phyloP scores from a whole-genome alignment of 305 asterid genomes.

The Fraxinus ornus region DNA sequence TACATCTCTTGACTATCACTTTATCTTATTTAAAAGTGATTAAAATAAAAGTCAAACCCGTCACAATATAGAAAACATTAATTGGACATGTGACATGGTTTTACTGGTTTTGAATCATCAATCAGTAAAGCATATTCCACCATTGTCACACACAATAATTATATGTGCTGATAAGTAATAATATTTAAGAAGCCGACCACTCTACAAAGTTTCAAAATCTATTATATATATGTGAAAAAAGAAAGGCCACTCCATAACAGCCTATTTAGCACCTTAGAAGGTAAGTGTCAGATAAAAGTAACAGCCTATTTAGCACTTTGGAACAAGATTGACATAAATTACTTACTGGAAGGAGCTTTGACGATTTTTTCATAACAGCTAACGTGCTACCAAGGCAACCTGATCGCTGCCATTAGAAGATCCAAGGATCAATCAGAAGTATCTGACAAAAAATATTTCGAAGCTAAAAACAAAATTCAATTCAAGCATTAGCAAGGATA shows the following conservation, averaged over 20 bases:
- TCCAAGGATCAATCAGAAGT: slow-evolving; percentile 23
- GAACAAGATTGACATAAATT: background rate
- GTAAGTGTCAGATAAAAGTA: slow-evolving; percentile 6
- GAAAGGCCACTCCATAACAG: slow-evolving; percentile 6
- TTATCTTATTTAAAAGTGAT: background rate
- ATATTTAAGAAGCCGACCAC: background rate
- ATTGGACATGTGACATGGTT: background rate
- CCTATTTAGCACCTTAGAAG: background rate
- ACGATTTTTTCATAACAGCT: slow-evolving; percentile 97
- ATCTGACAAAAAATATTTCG: background rate
- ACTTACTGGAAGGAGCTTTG: slow-evolving; percentile 73
- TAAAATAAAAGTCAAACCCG: background rate
- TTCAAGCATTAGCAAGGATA: slow-evolving; percentile 4
- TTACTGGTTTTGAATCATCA: background rate
- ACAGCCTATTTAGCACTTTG: background rate
- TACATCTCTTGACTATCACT: background rate
- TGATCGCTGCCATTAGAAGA: slow-evolving; percentile 60
- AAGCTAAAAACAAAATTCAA: background rate
- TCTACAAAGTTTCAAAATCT: background rate
- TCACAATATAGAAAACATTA: background rate
- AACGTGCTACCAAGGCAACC: slow-evolving; percentile 96
- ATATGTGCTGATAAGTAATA: background rate
- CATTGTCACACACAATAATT: background rate
- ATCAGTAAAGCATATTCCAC: background rate
- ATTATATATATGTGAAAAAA: background rate